Conservation (phyloP, 2,329 filamentous ascomycete species). For the Capronia americana region DNA sequence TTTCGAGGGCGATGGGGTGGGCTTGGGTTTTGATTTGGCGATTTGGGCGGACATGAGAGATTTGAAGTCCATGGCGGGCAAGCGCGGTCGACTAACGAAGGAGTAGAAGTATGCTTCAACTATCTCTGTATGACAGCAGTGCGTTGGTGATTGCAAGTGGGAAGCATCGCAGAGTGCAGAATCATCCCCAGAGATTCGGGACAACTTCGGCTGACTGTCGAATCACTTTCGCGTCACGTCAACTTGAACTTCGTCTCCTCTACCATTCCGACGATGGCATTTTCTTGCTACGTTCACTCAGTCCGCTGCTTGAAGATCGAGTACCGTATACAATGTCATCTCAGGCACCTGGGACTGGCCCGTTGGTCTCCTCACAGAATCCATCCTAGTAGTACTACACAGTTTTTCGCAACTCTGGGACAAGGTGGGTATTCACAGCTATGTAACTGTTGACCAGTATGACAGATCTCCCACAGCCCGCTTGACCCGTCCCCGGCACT, state of each 20-base stretch:
- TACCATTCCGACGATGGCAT: too few relatives aligned
- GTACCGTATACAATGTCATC: background rate
- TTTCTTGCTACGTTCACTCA: too few relatives aligned
- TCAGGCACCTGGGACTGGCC: background rate
- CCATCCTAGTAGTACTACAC: background rate
- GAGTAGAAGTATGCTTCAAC: background rate
- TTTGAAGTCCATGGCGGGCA: constrained; percentile 84
- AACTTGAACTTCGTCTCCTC: background rate
- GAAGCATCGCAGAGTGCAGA: background rate
- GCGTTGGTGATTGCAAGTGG: background rate
- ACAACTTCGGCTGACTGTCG: background rate
- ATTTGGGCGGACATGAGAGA: constrained; percentile 93
- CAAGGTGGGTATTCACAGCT: too few relatives aligned
- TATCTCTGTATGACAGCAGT: background rate
- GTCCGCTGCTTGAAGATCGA: background rate
- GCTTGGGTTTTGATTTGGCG: constrained; percentile 72
- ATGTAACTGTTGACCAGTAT: too few relatives aligned
- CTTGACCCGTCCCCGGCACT: too few relatives aligned
- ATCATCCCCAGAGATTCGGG: background rate
- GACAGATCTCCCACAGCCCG: too few relatives aligned
- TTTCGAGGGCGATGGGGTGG: constrained; percentile 41
- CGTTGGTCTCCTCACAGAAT: background rate
- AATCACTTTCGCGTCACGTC: background rate
- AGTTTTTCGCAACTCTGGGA: too few relatives aligned
- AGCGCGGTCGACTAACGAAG: background rate